Base-by-base conservation (phyloP, 305 asterid species). In the Fraxinus xanthoxyloides region DNA sequence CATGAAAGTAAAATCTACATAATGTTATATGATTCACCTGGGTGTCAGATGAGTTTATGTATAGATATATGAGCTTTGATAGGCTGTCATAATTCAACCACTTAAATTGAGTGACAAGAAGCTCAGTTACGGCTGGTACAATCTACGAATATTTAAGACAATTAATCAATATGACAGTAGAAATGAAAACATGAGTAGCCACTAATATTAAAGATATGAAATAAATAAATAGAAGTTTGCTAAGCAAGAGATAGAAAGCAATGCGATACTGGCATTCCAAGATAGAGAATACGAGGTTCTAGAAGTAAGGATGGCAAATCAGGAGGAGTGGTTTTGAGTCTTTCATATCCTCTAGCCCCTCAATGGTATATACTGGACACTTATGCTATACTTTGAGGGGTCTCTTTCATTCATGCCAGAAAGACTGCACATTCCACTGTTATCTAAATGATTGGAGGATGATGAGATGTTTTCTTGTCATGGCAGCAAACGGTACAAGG, bases 301-400 rank as follows among this genome's bases (percentile, higher is more conserved):
- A 96, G 89, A 86, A 96, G 97, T 87, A 90, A 82, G 51, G 99
- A 92, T 34, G 98, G 98, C 92, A 94, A 88, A 91, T 96, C 99
- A 56, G 98, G 98, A 84, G 99, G 98, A 75, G 93, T 93, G 82
- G 89, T 89, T 86, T 90, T 86, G 15, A 93, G 94, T 85, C 97
- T 88, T 81, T 92, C 95, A 70, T 34, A 75, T 82, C 94, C 93
- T 85, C 97, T 86, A 38, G 82, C 94, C 75, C 98, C 97, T 80
- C 97, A 96, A 77, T 95, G 92, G 80, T 92, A 90, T 97, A 93
- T 92, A 88, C 92, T 92, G 79, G 79, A 83, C 90, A 15, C 92
- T 89, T 97, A 91, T 92, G 87, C 94, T 90, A 82, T 88, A 91
- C 83, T 86, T 87, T 30, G 97, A 81, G 54, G 97, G 93, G 35